Conservation (phyloP, 1,284 basidiomycete genomes). For the Austroboletus rostrupii region DNA sequence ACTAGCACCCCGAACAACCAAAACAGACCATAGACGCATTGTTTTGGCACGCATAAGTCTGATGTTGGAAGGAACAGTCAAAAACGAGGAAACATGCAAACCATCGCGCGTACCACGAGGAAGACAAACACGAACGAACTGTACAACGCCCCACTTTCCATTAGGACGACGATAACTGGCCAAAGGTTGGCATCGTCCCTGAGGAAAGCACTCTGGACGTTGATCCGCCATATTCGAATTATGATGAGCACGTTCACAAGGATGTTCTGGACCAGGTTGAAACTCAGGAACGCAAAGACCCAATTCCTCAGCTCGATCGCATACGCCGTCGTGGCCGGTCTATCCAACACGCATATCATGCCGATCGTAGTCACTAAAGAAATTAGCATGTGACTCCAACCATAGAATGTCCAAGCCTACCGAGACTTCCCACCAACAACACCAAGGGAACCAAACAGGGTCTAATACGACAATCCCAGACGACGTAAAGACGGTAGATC, state of each 20-base stretch:
- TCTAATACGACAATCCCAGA: slow-evolving; percentile 3
- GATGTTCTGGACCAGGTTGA: slow-evolving; percentile 8
- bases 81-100: not conserved
- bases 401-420: not conserved
- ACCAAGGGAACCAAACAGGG: slow-evolving; percentile 7
- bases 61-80: not conserved
- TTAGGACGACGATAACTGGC: slow-evolving; percentile 6
- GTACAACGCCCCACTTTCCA: slow-evolving; percentile 11
- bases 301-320: slow-evolving; percentile 1
- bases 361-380: not conserved
- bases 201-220: not conserved
- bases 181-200: not conserved
- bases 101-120: slow-evolving; percentile 1
- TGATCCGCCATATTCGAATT: slow-evolving; percentile 8
- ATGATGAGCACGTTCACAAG: slow-evolving; percentile 8
- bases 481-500: slow-evolving; percentile 9
- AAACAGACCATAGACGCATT: slow-evolving; percentile 7
- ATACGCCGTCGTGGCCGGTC: slow-evolving; percentile 4
- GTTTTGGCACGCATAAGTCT: slow-evolving; percentile 8
- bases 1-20: not conserved
- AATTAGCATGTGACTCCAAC: not conserved
- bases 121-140: slow-evolving; percentile 7
- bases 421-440: slow-evolving; percentile 4
- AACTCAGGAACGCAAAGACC: slow-evolving; percentile 8
- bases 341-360: not conserved